Evolutionary conservation across 108 stramenopile species (phyloP), one percentile per base, ranked within the genome.

Genomic region (Nannochloropsis oceanica): DNA sequence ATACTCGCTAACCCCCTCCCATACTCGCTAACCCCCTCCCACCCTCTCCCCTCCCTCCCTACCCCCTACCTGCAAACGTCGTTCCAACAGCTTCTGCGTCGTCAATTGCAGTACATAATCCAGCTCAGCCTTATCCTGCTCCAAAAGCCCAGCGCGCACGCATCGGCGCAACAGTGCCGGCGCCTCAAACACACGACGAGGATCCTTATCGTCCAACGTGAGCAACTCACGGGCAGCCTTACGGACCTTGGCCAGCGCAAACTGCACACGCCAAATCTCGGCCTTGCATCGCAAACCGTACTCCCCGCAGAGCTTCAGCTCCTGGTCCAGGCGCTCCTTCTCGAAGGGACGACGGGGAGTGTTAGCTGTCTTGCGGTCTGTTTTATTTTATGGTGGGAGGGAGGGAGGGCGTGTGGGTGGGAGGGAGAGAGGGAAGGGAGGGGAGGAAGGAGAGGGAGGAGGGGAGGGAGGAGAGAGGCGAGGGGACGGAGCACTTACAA

Each of bases 231-330:
- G 96, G 79, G 98, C 98, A 50, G 96, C 96, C 95, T 98, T 98
- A 86, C 99, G 96, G 89, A 98, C 94, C 94, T 99, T 99, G 90
- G 99, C 97, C 84, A 99, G 92, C 50, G 96, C 96, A 83, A 95
- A 97, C 93, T 99, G 99, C 79, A 96, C 95, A 83, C 99, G 97
- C 99, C 99, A 99, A 93, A 99, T 98, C 91, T 99, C 99, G 89
- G 97, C 95, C 96, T 99, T 99, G 95, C 97, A 98, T 85, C 99
- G 94, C 81, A 99, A 96, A 79, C 99, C 99, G 93, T 99, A 98
- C 93, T 99, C 97, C 91, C 99, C 99, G 73, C 97, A 96, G 73
- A 98, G 95, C 91, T 92, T 92, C 86, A 97, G 94, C 93, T 97
- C 97, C 85, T 95, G 95, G 91, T 97, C 97, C 79, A 97, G 93